These are phyloP conservation scores for Gracilaria domingensis DNA, from an alignment of 23 red algal species.

Conservation along the genomic window DNA sequence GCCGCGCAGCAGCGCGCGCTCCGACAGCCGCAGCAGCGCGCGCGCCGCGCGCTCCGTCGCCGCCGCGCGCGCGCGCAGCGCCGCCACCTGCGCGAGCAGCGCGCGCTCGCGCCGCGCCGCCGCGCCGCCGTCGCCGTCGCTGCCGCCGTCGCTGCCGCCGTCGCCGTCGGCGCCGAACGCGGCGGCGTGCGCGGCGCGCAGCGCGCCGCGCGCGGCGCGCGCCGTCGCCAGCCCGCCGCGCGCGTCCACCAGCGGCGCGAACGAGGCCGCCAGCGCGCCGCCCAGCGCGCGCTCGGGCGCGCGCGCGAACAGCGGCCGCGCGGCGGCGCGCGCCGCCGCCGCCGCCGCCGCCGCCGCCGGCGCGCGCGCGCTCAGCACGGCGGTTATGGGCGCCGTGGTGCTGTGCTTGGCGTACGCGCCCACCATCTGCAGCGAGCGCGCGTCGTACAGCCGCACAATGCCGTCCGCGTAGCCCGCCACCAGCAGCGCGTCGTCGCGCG, in stretches of 20 bases:
- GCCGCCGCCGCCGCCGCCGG: background rate
- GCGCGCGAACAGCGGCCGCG: background rate
- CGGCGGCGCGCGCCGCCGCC: background rate
- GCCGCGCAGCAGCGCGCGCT: background rate
- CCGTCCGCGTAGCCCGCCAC: slow-evolving; percentile 57
- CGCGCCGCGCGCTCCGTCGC: background rate
- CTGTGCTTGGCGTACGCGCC: slow-evolving; percentile 40
- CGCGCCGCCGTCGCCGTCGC: background rate
- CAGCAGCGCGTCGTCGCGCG: slow-evolving; percentile 5
- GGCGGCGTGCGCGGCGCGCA: background rate
- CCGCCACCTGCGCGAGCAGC: background rate
- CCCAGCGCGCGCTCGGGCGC: slow-evolving; percentile 4
- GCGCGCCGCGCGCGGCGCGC: background rate
- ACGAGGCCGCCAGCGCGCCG: background rate
- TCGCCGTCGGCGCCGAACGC: background rate
- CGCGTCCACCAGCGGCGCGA: background rate
- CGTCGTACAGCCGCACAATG: slow-evolving; percentile 39
- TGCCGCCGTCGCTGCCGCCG: background rate
- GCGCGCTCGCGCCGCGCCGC: background rate
- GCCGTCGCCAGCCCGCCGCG: background rate
- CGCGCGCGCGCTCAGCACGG: too few relatives aligned
- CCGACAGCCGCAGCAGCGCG: background rate
- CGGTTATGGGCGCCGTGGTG: slow-evolving; percentile 15
- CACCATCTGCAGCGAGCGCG: slow-evolving; percentile 7
- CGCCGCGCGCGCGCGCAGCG: background rate